Evolutionary conservation across 768 basidiomycete species (phyloP), one percentile per base, ranked within the genome.

Genomic region (Lentinula detonsa): DNA sequence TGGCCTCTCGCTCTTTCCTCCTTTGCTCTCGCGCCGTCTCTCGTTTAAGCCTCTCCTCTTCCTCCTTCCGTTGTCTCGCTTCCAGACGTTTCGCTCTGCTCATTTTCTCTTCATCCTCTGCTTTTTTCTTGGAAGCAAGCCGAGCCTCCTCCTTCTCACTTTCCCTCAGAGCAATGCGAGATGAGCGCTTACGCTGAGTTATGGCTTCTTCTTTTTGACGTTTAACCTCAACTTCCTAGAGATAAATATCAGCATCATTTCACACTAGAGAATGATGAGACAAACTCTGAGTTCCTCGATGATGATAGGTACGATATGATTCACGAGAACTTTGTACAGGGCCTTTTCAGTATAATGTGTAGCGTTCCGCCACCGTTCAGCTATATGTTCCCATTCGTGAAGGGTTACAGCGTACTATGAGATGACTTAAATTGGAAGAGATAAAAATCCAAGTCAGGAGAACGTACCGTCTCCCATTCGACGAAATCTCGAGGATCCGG

Each of bases 401-500:
- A 93, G 78, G 15, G 89, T 90, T 5, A 87, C 84, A 67, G 92
- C 94, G 64, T 95, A 85, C 93, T 95, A 63, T 21, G 50, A 33
- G 34, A 10, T n/a, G 51, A 11, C 11, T 16, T 21, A 16, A 33
- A 45, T 58, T 31, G 33, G 49, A n/a, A 13, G 5, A 54, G 3
- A 46, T 59, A 23, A 0, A 55, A 46, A 16, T 5, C 31, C 21
- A n/a, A 10, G 21, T 21, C 46, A 35, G 21, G 57, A 55, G 43
- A 48, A 76, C 85, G 67, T 62, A 93, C 95, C 67, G 90, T 90
- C 76, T 96, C 92, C 95, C 95, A 98, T 72, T 96, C 94, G 43
- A 92, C 71, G 66, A 91, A 91, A 52, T 81, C 81, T 1, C 76
- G 75, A 4, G 79, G 81, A 21, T 73, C 58, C 8, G 64, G 67